Evolutionary conservation across 2,329 filamentous ascomycete species (phyloP).

Genomic region (Ophiobolus disseminans): DNA sequence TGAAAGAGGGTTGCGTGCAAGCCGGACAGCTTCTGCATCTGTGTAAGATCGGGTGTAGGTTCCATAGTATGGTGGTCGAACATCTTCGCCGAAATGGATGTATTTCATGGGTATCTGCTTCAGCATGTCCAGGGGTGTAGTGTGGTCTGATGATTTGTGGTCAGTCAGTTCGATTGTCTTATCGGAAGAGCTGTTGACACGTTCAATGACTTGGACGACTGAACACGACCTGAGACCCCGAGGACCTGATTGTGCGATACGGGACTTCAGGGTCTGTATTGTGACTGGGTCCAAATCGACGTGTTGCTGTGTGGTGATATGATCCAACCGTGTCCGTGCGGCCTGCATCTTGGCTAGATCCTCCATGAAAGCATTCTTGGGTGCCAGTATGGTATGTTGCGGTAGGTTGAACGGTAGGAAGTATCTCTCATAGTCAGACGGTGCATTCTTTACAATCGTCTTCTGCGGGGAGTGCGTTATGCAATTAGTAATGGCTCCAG

Average conservation of each 20-base stretch:
- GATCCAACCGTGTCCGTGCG: slow-evolving; percentile 38
- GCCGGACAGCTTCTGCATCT: slow-evolving; percentile 51
- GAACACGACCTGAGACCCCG: slow-evolving; percentile 28
- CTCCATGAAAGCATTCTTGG: slow-evolving; percentile 49
- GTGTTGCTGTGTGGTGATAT: slow-evolving; percentile 25
- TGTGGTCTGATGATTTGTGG: slow-evolving; percentile 28
- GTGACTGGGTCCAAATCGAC: slow-evolving; percentile 20
- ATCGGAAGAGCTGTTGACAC: slow-evolving; percentile 51
- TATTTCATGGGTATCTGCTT: slow-evolving; percentile 68
- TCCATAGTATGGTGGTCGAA: slow-evolving; percentile 73
- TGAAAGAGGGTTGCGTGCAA: slow-evolving; percentile 62
- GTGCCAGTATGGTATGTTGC: slow-evolving; percentile 74
- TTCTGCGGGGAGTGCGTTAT: slow-evolving; percentile 46
- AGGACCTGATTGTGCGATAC: slow-evolving; percentile 18
- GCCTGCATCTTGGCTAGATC: slow-evolving; percentile 36
- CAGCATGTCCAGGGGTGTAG: slow-evolving; percentile 54
- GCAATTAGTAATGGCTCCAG: slow-evolving; percentile 33
- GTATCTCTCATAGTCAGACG: slow-evolving; percentile 61
- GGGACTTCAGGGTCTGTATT: slow-evolving; percentile 23
- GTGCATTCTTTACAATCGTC: slow-evolving; percentile 34
- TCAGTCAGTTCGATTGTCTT: slow-evolving; percentile 54
- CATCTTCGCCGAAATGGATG: slow-evolving; percentile 67
- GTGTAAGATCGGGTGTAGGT: slow-evolving; percentile 70
- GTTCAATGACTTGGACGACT: slow-evolving; percentile 52
- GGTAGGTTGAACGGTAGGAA: slow-evolving; percentile 87